These are phyloP conservation scores for Septoria linicola DNA, from an alignment of 2,329 filamentous ascomycete species.

Conservation along the genomic window DNA sequence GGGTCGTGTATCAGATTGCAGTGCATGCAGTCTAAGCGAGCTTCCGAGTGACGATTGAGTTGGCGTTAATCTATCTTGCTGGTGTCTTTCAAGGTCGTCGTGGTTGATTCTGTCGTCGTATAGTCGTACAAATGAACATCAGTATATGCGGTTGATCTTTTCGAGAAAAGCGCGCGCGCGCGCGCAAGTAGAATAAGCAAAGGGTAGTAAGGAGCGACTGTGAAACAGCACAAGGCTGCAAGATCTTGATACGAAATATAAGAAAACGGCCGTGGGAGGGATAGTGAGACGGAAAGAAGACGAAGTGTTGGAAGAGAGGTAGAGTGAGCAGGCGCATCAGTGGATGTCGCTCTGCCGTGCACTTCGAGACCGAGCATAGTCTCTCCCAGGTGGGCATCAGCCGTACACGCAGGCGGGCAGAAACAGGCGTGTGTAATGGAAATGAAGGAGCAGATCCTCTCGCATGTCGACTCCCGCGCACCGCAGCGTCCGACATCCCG, in stretches of 20 bases:
- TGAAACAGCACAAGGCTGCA: slow-evolving; percentile 3
- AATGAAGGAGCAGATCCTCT: slow-evolving; percentile 11
- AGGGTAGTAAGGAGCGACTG: slow-evolving; percentile 6
- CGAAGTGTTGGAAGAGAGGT: slow-evolving; percentile 7
- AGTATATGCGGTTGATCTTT: slow-evolving; percentile 1
- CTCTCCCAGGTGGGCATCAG: too few species aligned
- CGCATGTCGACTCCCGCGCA: slow-evolving; percentile 10
- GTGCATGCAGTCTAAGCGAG: background rate
- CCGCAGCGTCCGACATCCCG: slow-evolving; percentile 4
- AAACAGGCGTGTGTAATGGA: slow-evolving; percentile 11
- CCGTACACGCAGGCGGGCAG: slow-evolving; percentile 1
- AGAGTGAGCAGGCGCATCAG: slow-evolving; percentile 11
- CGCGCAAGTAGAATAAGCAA: background rate
- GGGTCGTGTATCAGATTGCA: background rate
- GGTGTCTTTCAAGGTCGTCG: background rate
- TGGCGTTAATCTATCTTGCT: slow-evolving; percentile 1
- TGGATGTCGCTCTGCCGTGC: slow-evolving; percentile 8
- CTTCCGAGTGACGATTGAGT: background rate
- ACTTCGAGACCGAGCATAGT: slow-evolving; percentile 9
- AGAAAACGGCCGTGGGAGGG: slow-evolving; percentile 6
- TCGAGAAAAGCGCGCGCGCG: background rate
- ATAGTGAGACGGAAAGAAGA: slow-evolving; percentile 4
- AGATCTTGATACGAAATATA: background rate
- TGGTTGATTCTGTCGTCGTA: background rate
- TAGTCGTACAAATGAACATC: background rate